A percentile compares a stretch with the other conserved stretches of the same genome.
These are phyloP conservation scores for Antrodiella citrinella DNA, from an alignment of 768 basidiomycete genomes.

Conservation along the genomic window DNA sequence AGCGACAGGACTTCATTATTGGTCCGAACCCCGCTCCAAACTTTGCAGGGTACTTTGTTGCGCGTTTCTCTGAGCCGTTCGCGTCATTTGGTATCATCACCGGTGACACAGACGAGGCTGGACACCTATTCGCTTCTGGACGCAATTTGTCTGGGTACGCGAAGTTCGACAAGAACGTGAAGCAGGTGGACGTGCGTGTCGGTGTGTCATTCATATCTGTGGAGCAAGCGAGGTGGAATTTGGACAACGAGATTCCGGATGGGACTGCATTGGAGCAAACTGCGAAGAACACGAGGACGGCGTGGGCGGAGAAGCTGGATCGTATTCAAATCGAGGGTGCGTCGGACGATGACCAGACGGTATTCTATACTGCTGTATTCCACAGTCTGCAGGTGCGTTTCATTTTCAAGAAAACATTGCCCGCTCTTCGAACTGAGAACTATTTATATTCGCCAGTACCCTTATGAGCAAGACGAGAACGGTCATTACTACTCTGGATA, in stretches of 20 bases:
- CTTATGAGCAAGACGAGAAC: conserved; percentile 65
- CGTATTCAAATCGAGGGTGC: conserved; percentile 28
- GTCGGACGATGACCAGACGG: conserved; percentile 22
- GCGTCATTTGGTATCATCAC: conserved; percentile 41
- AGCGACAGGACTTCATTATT: conserved; percentile 66
- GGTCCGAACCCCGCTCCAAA: conserved; percentile 35
- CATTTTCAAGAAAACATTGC: not conserved
- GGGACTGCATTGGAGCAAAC: conserved; percentile 31
- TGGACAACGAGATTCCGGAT: conserved; percentile 33
- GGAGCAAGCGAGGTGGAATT: conserved; percentile 41
- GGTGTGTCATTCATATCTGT: conserved; percentile 72
- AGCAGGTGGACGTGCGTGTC: conserved; percentile 44
- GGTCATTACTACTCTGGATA: conserved; percentile 73
- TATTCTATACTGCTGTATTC: conserved; percentile 53
- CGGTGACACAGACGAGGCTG: conserved; percentile 20
- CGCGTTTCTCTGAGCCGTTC: conserved; percentile 44
- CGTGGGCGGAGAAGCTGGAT: conserved; percentile 36
- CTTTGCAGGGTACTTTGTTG: conserved; percentile 45
- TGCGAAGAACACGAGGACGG: conserved; percentile 23
- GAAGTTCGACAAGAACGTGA: conserved; percentile 27
- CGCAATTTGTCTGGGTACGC: conserved; percentile 44
- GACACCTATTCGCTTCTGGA: conserved; percentile 29
- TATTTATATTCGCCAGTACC: conserved; percentile 66
- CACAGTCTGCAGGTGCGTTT: conserved; percentile 48
- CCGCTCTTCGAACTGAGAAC: no score